These are phyloP conservation scores for Cordyceps tenuipes DNA, from an alignment of 2,329 filamentous ascomycete species.

Conservation along the genomic window DNA sequence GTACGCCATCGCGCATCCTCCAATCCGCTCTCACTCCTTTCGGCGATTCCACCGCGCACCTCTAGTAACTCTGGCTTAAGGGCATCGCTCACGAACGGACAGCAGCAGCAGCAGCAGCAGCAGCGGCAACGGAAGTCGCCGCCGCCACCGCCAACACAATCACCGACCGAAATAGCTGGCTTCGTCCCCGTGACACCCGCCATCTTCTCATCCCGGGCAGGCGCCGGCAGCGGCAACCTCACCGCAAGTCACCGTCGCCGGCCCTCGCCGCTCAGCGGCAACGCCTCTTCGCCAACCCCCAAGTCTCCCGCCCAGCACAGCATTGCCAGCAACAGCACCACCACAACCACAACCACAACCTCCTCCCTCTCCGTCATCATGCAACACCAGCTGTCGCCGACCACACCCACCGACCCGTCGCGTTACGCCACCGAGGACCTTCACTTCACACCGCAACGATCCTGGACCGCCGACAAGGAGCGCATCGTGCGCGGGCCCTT, in stretches of 20 bases:
- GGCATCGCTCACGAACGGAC: background rate
- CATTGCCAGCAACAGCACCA: background rate
- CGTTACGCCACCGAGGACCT: constrained; percentile 49
- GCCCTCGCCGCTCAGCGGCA: background rate
- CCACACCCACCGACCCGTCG: constrained; percentile 35
- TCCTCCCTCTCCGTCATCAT: constrained; percentile 16
- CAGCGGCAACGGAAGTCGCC: background rate
- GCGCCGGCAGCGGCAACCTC: constrained; percentile 13
- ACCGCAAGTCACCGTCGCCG: background rate
- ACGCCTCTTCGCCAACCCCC: background rate
- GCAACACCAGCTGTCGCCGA: constrained; percentile 26
- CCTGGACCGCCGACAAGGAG: constrained; percentile 69
- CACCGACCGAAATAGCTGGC: background rate
- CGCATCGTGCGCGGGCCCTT: constrained; percentile 69
- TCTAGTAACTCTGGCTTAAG: constrained; percentile 40
- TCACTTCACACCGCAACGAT: constrained; percentile 39
- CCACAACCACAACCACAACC: background rate
- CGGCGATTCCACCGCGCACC: constrained; percentile 63
- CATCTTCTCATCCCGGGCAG: constrained; percentile 14
- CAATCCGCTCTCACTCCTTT: constrained; percentile 42
- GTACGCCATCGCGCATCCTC: constrained; percentile 14
- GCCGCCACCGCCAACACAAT: background rate
- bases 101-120: background rate
- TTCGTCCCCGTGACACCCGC: background rate
- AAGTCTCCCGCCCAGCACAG: background rate